Evolutionary conservation across 371 early-diverging fungal genomes (phyloP), one percentile per base, ranked within the genome.

Genomic region (Zychaea mexicana): DNA sequence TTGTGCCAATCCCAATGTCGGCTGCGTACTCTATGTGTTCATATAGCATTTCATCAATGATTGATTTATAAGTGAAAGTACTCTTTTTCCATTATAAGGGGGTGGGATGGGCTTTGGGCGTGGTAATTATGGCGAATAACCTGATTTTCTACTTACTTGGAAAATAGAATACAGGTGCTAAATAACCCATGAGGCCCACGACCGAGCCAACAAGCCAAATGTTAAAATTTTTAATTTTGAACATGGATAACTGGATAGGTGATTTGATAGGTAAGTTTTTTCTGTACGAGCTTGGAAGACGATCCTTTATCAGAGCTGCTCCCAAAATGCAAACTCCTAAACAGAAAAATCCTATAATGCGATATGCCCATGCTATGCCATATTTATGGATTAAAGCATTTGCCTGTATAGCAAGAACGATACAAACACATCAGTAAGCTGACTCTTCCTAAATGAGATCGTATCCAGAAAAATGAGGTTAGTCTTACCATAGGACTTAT

Each of bases 341-440:
- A 1, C 67, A 65, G 67, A 76, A 71, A 10, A 78, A 49, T 8
- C 73, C 79, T 32, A 76, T 52, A 52, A 78, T 76, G 17, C 74
- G 71, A 30, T 69, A 70, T 7, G 79, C 58, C 79, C 49, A 49
- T 22, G 24, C 22, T 22, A 49, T 22, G 3, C 49, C 49, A 49
- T 49, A 49, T 24, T 49, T 49, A 22, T 0, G 5, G n/a, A 49
- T 49, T 5, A 49, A 49, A 24, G 9, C 19, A 22, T 24, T 49
- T 19, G 22, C 22, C 49, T 49, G 6, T 28, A 66, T 75, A 78
- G 10, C 69, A 59, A 49, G 75, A 36, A 10, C 75, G 75, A 53
- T 73, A 73, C 55, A 73, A 62, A 6, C 57, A 57, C 13, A 75
- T 65, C 4, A 78, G 55, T 21, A 66, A 87, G 6, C 85, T 81